These are phyloP conservation scores for Ustilago hordei DNA, from an alignment of 1,284 basidiomycete species.

Conservation along the genomic window DNA sequence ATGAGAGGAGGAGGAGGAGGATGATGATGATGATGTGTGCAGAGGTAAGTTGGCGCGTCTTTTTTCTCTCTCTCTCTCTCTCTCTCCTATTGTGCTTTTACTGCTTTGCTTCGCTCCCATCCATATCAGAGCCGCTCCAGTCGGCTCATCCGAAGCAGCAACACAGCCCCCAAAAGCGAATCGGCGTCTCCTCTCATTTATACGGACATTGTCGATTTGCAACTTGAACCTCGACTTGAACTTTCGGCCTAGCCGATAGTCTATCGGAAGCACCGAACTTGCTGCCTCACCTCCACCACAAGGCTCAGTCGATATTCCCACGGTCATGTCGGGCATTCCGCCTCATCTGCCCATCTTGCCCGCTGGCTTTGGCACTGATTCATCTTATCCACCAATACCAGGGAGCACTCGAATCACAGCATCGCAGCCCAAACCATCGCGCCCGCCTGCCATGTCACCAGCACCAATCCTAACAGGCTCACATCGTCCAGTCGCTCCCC, in stretches of 20 bases:
- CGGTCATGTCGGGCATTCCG: constrained; percentile 35
- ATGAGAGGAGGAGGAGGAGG: too few relatives aligned
- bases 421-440: constrained; percentile 33
- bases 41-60: background rate
- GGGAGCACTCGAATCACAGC: constrained; percentile 36
- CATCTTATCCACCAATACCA: constrained; percentile 63
- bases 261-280: constrained; percentile 2
- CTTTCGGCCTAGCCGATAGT: constrained; percentile 1
- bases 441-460: constrained; percentile 6
- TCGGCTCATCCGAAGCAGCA: background rate
- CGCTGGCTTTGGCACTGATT: constrained; percentile 61
- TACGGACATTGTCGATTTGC: background rate
- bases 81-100: background rate
- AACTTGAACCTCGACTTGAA: background rate
- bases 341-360: constrained; percentile 54
- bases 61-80: background rate
- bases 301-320: background rate
- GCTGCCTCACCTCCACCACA: background rate
- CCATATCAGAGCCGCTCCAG: background rate
- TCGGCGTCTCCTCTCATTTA: background rate
- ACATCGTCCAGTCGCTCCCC: constrained; percentile 42
- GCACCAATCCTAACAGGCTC: background rate
- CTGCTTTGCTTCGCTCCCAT: background rate
- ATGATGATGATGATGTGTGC: background rate
- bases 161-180: background rate